A percentile compares a stretch with the other conserved stretches of the same genome.
Conservation (phyloP, 768 basidiomycete genomes). For the Hortiboletus campestris region DNA sequence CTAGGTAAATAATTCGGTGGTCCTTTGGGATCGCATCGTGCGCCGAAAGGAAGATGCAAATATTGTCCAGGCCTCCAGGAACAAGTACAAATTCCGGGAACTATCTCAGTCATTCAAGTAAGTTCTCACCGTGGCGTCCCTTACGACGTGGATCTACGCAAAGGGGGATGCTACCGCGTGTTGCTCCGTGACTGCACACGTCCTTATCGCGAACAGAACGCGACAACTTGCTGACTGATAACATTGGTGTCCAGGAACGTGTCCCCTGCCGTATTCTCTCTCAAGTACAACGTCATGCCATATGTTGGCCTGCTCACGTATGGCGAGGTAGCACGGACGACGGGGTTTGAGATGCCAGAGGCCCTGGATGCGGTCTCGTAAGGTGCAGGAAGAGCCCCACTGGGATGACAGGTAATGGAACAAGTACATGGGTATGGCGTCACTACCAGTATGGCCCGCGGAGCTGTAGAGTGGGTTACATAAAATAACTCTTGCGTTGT, state of each 20-base stretch:
- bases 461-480: conserved; percentile 18
- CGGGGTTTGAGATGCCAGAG: conserved; percentile 36
- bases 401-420: neutral
- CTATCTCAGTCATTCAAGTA: conserved; percentile 72
- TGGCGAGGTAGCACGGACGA: conserved; percentile 63
- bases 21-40: conserved; percentile 91
- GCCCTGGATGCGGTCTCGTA: conserved; percentile 32
- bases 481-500: conserved; percentile 9
- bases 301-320: conserved; percentile 78
- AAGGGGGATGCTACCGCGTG: conserved; percentile 19
- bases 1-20: conserved; percentile 72
- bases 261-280: conserved; percentile 61
- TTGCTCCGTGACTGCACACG: conserved; percentile 12
- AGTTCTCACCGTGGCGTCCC: conserved; percentile 30
- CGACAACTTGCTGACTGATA: conserved; percentile 16
- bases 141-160: neutral
- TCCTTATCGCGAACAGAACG: conserved; percentile 12
- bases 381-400: neutral
- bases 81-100: conserved; percentile 85
- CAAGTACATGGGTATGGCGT: conserved; percentile 12
- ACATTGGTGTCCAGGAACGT: conserved; percentile 49
- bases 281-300: conserved; percentile 92
- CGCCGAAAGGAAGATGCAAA: conserved; percentile 74
- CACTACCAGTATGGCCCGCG: conserved; percentile 15
- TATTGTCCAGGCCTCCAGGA: conserved; percentile 50